Percentiles rank a stretch among this genome's conserved stretches.
These are phyloP conservation scores for Moringa oleifera DNA, from an alignment of 345 rosid genomes.

Conservation along the genomic window DNA sequence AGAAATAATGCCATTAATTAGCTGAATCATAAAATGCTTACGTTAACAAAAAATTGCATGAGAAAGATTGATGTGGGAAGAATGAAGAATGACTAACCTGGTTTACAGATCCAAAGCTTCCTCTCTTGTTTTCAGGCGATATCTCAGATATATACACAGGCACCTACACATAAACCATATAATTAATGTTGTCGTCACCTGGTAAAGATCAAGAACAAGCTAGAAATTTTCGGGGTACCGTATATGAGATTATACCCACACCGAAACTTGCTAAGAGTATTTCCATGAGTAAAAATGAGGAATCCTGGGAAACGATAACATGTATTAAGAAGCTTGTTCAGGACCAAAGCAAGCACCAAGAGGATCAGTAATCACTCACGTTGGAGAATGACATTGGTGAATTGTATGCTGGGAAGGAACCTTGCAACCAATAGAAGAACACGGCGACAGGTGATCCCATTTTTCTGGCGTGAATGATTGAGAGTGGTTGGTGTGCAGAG, in stretches of 20 bases:
- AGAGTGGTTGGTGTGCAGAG: too few species aligned
- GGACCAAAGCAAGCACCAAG: not conserved
- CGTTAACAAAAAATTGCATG: not conserved
- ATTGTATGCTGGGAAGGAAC: too few species aligned
- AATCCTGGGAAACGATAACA: constrained; percentile 37
- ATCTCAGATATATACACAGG: constrained; percentile 82
- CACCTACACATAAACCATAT: constrained; percentile 35
- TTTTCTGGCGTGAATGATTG: too few species aligned
- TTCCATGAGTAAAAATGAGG: constrained; percentile 71
- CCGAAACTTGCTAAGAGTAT: constrained; percentile 74
- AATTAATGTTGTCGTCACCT: constrained; percentile 1
- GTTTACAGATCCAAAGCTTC: constrained; percentile 63
- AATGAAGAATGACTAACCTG: constrained; percentile 38
- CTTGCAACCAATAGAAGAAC: too few species aligned
- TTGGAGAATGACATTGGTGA: constrained; percentile 62
- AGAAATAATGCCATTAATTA: constrained; percentile 10
- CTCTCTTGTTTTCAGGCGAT: constrained; percentile 75
- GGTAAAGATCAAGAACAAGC: not conserved
- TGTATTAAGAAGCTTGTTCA: not conserved
- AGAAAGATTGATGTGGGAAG: not conserved
- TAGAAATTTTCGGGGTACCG: constrained; percentile 30
- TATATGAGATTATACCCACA: constrained; percentile 68
- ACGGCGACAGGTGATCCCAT: too few species aligned
- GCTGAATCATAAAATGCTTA: not conserved
- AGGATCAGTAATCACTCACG: constrained; percentile 33